Evolutionary conservation across 352 stramenopile species (phyloP).

Genomic region (Phytopythium sindhum): DNA sequence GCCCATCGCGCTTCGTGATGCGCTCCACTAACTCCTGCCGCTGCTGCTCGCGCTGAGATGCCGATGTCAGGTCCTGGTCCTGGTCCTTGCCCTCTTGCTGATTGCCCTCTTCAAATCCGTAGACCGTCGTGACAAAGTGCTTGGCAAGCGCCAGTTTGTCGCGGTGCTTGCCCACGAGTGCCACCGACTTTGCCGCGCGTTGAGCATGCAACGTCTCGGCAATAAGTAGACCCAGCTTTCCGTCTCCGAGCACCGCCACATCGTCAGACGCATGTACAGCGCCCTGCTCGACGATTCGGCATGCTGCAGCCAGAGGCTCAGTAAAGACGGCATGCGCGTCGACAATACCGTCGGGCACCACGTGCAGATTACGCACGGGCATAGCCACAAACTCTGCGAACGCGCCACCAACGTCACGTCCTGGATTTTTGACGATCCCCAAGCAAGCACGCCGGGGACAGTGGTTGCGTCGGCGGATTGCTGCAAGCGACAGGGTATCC

Average conservation of each 20-base stretch:
- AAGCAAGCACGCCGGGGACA: constrained; percentile 82
- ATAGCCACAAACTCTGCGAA: constrained; percentile 86
- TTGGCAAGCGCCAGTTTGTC: constrained; percentile 54
- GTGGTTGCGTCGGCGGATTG: constrained; percentile 70
- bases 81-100: not conserved
- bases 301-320: constrained; percentile 85
- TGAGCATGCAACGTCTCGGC: constrained; percentile 68
- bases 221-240: constrained; percentile 86
- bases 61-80: not conserved
- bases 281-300: constrained; percentile 81
- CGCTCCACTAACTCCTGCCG: constrained; percentile 16
- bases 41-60: constrained; percentile 15
- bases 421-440: constrained; percentile 67
- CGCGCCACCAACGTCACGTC: constrained; percentile 35
- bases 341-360: constrained; percentile 63
- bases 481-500: constrained; percentile 23
- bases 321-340: constrained; percentile 79
- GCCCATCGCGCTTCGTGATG: constrained; percentile 12
- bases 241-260: constrained; percentile 85
- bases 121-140: constrained; percentile 34
- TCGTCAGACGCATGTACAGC: constrained; percentile 49
- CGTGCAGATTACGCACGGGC: constrained; percentile 75
- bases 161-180: constrained; percentile 56
- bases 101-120: constrained; percentile 15
- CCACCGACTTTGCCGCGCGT: constrained; percentile 25